phyloP scores from a whole-genome alignment of 2,329 filamentous ascomycete genomes.

The Phaeosphaeria sp. region DNA sequence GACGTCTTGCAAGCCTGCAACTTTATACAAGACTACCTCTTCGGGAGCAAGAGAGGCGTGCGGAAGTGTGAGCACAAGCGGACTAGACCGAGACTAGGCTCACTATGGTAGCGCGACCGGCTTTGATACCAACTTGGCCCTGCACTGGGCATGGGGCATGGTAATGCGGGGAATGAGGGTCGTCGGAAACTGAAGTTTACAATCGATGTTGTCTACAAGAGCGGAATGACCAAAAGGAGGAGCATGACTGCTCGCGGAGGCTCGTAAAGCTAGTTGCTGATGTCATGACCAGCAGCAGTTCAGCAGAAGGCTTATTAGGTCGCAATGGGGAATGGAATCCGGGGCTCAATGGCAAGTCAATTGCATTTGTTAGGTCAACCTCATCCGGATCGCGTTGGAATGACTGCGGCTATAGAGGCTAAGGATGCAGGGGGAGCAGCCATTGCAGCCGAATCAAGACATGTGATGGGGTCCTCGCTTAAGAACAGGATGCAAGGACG shows the following conservation, averaged over 20 bases:
- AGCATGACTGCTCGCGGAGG: background rate
- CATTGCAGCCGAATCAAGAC: background rate
- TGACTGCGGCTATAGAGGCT: background rate
- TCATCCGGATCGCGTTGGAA: background rate
- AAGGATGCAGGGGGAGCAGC: background rate
- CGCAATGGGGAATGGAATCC: background rate
- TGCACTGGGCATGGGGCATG: background rate
- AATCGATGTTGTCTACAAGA: background rate
- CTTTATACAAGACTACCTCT: background rate
- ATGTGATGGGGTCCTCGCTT: background rate
- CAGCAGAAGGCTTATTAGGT: background rate
- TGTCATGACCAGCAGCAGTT: background rate
- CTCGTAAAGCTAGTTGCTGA: background rate
- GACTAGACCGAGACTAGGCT: slow-evolving; percentile 19
- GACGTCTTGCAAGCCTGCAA: background rate
- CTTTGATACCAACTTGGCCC: background rate
- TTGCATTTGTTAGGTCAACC: background rate
- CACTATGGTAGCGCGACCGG: slow-evolving; percentile 6
- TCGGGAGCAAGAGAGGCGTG: slow-evolving; percentile 3
- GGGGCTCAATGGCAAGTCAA: background rate
- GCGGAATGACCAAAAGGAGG: background rate
- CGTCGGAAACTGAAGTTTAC: background rate
- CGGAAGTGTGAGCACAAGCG: slow-evolving; percentile 10
- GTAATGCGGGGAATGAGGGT: slow-evolving; percentile 10
- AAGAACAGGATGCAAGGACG: background rate